A percentile compares a stretch with the other conserved stretches of the same genome.
These are phyloP conservation scores for Typha latifolia DNA, from an alignment of 176 grass and related monocot species.

Conservation along the genomic window DNA sequence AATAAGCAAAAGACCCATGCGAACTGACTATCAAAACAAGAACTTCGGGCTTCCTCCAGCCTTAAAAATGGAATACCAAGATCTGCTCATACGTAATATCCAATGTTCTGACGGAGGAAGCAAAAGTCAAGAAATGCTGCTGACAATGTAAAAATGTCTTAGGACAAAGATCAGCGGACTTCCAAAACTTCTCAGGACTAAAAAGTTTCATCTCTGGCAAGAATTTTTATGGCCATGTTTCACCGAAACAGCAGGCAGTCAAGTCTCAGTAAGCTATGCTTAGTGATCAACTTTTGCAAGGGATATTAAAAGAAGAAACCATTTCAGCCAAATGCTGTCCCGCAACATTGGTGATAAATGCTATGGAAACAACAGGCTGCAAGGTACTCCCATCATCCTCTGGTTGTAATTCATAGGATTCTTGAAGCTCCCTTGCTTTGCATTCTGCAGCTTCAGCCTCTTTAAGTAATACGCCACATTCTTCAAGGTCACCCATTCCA, in stretches of 20 bases:
- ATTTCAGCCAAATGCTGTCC: slow-evolving; percentile 3
- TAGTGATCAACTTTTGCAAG: background rate
- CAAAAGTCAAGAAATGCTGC: too few relatives aligned
- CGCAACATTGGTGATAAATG: slow-evolving; percentile 21
- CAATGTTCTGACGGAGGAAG: too few relatives aligned
- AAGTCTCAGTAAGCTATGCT: background rate
- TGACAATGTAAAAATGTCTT: too few relatives aligned
- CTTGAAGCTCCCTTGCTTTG: slow-evolving; percentile 63
- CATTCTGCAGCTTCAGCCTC: slow-evolving; percentile 71
- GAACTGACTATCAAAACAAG: too few relatives aligned
- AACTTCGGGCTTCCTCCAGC: too few relatives aligned
- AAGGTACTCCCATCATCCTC: slow-evolving; percentile 33
- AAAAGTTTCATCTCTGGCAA: too few relatives aligned
- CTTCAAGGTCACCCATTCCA: slow-evolving; percentile 58
- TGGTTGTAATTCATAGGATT: slow-evolving; percentile 51
- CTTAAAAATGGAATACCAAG: too few relatives aligned
- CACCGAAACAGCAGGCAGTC: background rate
- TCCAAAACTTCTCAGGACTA: too few relatives aligned
- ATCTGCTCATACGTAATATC: too few relatives aligned
- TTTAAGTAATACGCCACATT: slow-evolving; percentile 50
- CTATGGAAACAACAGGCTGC: slow-evolving; percentile 42
- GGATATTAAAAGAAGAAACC: background rate
- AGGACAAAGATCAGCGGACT: too few relatives aligned
- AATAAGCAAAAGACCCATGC: too few relatives aligned
- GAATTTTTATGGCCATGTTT: background rate